Evolutionary conservation across 2,329 filamentous ascomycete species (phyloP).

Genomic region (Trichoderma atroviride): DNA sequence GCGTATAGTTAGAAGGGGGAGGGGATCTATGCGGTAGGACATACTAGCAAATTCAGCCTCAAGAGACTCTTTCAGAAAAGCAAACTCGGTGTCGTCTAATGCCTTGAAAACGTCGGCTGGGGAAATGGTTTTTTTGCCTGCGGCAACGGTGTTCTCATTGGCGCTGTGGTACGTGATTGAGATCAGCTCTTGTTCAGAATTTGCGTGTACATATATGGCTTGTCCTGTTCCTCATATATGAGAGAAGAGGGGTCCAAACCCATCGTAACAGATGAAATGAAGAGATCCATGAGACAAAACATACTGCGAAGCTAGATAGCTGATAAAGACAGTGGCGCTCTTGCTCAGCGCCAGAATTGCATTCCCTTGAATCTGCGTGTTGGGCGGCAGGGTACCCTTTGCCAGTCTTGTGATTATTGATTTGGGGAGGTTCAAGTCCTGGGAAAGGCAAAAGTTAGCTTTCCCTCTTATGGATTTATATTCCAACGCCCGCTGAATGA

Average conservation of each 20-base stretch:
- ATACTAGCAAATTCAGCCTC: slow-evolving; percentile 76
- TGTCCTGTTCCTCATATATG: too few species aligned
- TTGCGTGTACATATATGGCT: neutral
- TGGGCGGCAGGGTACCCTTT: slow-evolving; percentile 77
- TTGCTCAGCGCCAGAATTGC: slow-evolving; percentile 78
- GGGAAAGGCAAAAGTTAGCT: neutral
- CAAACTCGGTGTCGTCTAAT: slow-evolving; percentile 75
- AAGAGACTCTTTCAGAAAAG: slow-evolving; percentile 67
- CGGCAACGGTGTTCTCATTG: slow-evolving; percentile 67
- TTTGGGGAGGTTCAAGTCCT: slow-evolving; percentile 78
- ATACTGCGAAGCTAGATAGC: slow-evolving; percentile 74
- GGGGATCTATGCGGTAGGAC: slow-evolving; percentile 35
- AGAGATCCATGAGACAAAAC: slow-evolving; percentile 37
- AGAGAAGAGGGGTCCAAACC: too few species aligned
- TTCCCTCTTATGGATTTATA: neutral
- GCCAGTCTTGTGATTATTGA: slow-evolving; percentile 79
- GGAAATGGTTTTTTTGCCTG: slow-evolving; percentile 77
- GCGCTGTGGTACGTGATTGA: slow-evolving; percentile 53
- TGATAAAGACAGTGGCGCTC: slow-evolving; percentile 82
- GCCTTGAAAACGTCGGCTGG: slow-evolving; percentile 76
- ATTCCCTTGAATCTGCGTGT: slow-evolving; percentile 82
- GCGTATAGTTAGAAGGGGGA: neutral
- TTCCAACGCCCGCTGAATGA: neutral
- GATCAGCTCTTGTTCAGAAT: neutral
- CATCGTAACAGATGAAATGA: neutral